Percentiles rank a stretch among this genome's conserved stretches.
Evolutionary conservation across 306 rosid species (phyloP).

Genomic region (Delonix regia): DNA sequence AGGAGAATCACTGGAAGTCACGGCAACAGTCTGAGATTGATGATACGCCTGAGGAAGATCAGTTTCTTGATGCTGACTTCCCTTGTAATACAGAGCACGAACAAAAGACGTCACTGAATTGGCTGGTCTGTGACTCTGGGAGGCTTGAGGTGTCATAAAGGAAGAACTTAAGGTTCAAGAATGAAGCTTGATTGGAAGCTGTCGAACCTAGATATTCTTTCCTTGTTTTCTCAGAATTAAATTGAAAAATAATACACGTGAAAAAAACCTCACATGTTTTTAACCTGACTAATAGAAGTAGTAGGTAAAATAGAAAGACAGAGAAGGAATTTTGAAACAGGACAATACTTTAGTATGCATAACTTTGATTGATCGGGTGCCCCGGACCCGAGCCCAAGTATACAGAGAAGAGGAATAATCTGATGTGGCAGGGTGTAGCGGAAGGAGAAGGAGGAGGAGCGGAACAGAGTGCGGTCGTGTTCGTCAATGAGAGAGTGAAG

Average conservation of each 20-base stretch:
- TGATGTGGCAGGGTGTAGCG: conserved; percentile 44
- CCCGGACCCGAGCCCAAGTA: neutral
- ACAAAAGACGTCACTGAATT: conserved; percentile 3
- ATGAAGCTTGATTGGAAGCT: conserved; percentile 30
- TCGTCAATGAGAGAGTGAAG: conserved; percentile 61
- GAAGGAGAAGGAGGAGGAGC: conserved; percentile 5
- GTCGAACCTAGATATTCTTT: no score
- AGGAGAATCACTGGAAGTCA: conserved; percentile 39
- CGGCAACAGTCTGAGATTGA: conserved; percentile 30
- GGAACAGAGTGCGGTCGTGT: conserved; percentile 37
- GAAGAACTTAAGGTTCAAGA: conserved; percentile 39
- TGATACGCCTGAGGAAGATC: conserved; percentile 31
- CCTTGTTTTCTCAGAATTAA: no score
- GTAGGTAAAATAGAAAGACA: conserved; percentile 59
- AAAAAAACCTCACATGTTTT: no score
- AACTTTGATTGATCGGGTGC: conserved; percentile 65
- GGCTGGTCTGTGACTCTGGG: conserved; percentile 14
- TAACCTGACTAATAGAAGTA: no score
- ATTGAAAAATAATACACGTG: no score
- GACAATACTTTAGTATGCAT: no score
- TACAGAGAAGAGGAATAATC: conserved; percentile 50
- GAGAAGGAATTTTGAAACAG: no score
- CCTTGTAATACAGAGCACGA: conserved; percentile 15
- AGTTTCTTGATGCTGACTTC: conserved; percentile 36
- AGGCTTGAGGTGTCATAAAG: conserved; percentile 32